Percentiles rank a stretch among this genome's conserved stretches.
Conservation (phyloP, 805 yeast species). For the Helenozyma baotianmanensis region DNA sequence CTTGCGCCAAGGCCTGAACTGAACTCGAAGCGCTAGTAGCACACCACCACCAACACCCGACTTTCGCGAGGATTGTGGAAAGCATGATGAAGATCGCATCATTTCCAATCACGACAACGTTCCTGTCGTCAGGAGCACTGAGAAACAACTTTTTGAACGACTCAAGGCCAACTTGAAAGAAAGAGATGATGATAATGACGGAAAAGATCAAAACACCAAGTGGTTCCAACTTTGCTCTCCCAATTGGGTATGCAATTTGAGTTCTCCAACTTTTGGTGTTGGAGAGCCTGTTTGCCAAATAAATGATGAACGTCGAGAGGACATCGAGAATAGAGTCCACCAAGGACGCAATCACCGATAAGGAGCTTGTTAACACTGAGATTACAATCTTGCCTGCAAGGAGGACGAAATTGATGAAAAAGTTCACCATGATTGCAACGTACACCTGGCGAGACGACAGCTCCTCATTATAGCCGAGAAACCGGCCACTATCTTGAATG, state of each 20-base stretch:
- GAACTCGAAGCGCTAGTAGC: constrained; percentile 55
- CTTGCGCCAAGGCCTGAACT: constrained; percentile 76
- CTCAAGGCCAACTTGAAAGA: constrained; percentile 67
- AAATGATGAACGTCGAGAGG: constrained; percentile 69
- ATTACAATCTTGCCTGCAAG: constrained; percentile 58
- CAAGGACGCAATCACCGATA: constrained; percentile 73
- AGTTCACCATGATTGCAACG: constrained; percentile 61
- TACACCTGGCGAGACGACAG: constrained; percentile 42
- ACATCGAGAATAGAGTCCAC: constrained; percentile 75
- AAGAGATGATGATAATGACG: constrained; percentile 64
- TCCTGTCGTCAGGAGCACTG: constrained; percentile 24
- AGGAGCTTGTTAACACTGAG: constrained; percentile 60
- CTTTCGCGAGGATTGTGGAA: constrained; percentile 55
- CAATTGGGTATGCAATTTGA: constrained; percentile 56
- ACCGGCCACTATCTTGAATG: constrained; percentile 51
- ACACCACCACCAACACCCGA: constrained; percentile 64
- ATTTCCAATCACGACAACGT: constrained; percentile 43
- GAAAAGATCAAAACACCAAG: constrained; percentile 74
- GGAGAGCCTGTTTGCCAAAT: constrained; percentile 51
- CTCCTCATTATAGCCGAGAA: constrained; percentile 46
- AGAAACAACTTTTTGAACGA: constrained; percentile 47
- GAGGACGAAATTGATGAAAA: constrained; percentile 53
- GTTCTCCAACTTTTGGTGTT: constrained; percentile 43
- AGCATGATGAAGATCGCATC: constrained; percentile 59
- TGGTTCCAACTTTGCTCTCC: constrained; percentile 70